Evolutionary conservation across 1,284 basidiomycete genomes (phyloP).

Genomic region (Malassezia obtusa): DNA sequence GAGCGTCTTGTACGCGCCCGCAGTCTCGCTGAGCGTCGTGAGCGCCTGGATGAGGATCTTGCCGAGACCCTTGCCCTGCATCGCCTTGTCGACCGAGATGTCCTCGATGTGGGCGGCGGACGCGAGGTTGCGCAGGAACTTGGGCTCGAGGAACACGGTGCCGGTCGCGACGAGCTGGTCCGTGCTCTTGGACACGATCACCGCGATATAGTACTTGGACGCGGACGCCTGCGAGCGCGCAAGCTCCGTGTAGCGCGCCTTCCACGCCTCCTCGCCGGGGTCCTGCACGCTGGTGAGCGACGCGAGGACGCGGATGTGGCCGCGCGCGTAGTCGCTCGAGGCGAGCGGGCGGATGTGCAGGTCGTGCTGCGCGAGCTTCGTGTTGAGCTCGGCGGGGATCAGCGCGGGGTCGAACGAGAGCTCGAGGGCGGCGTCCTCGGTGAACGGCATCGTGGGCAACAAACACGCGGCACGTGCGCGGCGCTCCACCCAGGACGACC

Average conservation of each 20-base stretch:
- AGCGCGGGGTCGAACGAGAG: constrained; percentile 63
- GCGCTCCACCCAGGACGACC: background rate
- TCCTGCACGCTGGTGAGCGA: constrained; percentile 71
- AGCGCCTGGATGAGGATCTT: constrained; percentile 75
- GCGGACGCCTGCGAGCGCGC: constrained; percentile 13
- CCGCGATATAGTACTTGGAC: constrained; percentile 65
- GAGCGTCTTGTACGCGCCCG: constrained; percentile 87
- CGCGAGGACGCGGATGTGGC: constrained; percentile 71
- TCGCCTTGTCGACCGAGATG: constrained; percentile 76
- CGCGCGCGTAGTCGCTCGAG: constrained; percentile 69
- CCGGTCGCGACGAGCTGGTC: constrained; percentile 78
- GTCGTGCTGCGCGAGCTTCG: constrained; percentile 54
- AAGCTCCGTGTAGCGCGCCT: constrained; percentile 24
- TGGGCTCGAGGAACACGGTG: constrained; percentile 76
- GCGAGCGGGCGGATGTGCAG: constrained; percentile 74
- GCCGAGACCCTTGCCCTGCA: constrained; percentile 84
- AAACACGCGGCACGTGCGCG: constrained; percentile 1
- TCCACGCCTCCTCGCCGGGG: constrained; percentile 58
- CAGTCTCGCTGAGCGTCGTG: constrained; percentile 61
- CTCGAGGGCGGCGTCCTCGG: constrained; percentile 61
- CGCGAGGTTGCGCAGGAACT: constrained; percentile 74
- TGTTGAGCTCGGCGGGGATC: constrained; percentile 58
- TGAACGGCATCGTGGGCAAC: constrained; percentile 51
- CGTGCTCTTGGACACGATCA: constrained; percentile 64
- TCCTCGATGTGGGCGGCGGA: constrained; percentile 92